These are phyloP conservation scores for Schizonepeta tenuifolia DNA, from an alignment of 257 asterid species.

Conservation along the genomic window DNA sequence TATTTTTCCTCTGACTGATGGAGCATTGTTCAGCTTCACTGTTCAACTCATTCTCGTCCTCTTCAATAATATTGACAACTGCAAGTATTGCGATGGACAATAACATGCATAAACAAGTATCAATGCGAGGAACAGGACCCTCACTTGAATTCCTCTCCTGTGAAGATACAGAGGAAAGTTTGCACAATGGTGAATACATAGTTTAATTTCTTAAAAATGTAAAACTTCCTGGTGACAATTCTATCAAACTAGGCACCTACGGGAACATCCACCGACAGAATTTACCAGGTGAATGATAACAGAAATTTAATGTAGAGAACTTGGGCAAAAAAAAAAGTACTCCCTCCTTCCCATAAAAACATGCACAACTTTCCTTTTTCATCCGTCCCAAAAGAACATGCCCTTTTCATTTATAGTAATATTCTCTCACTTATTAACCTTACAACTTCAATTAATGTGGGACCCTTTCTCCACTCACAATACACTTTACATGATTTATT, in stretches of 20 bases:
- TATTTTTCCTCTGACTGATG: conserved; percentile 49
- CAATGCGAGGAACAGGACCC: conserved; percentile 92
- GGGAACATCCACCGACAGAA: neutral
- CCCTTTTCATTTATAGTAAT: too few species aligned
- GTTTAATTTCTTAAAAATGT: conserved; percentile 16
- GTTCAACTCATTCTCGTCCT: conserved; percentile 57
- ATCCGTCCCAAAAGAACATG: too few species aligned
- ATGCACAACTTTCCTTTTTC: too few species aligned
- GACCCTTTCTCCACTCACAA: too few species aligned
- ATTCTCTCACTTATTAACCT: too few species aligned
- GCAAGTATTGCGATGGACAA: conserved; percentile 80
- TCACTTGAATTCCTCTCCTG: conserved; percentile 95
- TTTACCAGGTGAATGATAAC: conserved; percentile 15
- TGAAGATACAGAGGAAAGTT: conserved; percentile 33
- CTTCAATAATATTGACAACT: conserved; percentile 79
- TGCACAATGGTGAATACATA: conserved; percentile 23
- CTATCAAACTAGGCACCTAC: conserved; percentile 25
- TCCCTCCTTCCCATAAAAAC: too few species aligned
- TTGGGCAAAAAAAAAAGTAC: neutral
- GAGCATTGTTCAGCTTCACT: conserved; percentile 50
- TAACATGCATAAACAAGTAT: conserved; percentile 90
- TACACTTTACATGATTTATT: too few species aligned
- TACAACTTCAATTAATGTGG: too few species aligned
- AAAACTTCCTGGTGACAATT: conserved; percentile 27
- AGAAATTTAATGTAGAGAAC: conserved; percentile 5